phyloP scores from a whole-genome alignment of 768 basidiomycete genomes.

The Tulasnella sp. region DNA sequence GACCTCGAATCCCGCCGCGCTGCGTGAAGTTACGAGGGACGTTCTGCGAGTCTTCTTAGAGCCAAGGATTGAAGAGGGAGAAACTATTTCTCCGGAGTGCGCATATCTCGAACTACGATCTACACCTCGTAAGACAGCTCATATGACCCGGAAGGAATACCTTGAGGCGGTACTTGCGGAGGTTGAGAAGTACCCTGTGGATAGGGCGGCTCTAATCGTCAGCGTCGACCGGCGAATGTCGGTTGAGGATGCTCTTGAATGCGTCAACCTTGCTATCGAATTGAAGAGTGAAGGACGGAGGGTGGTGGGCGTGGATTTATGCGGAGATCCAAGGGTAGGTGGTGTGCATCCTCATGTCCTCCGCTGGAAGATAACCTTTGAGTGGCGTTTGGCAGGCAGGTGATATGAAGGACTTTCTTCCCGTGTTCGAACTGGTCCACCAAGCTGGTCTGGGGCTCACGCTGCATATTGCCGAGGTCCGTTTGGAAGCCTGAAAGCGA shows the following conservation, averaged over 20 bases:
- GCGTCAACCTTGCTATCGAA: slow-evolving; percentile 42
- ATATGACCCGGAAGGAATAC: slow-evolving; percentile 52
- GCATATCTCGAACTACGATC: slow-evolving; percentile 74
- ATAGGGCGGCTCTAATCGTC: slow-evolving; percentile 50
- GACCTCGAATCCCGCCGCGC: too few relatives aligned
- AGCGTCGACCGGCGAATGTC: slow-evolving; percentile 68
- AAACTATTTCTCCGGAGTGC: slow-evolving; percentile 39
- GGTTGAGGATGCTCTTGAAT: slow-evolving; percentile 38
- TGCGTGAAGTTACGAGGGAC: too few relatives aligned
- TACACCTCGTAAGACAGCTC: slow-evolving; percentile 48
- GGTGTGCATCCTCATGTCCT: not conserved
- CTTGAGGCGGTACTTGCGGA: slow-evolving; percentile 54
- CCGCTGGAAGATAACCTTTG: not conserved
- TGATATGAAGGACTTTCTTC: slow-evolving; percentile 39
- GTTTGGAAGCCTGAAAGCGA: not conserved
- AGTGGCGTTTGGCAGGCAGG: slow-evolving; percentile 32
- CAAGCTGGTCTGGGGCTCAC: slow-evolving; percentile 59
- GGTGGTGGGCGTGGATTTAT: slow-evolving; percentile 70
- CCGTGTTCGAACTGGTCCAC: slow-evolving; percentile 43
- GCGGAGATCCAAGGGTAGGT: slow-evolving; percentile 52
- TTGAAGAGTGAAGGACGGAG: slow-evolving; percentile 46
- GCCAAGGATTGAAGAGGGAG: slow-evolving; percentile 17
- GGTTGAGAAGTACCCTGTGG: slow-evolving; percentile 42
- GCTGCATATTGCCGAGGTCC: slow-evolving; percentile 75
- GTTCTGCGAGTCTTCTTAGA: slow-evolving; percentile 55